Evolutionary conservation across 208 protist genomes (phyloP), one percentile per base, ranked within the genome.

Genomic region (Trypanosoma caninum): DNA sequence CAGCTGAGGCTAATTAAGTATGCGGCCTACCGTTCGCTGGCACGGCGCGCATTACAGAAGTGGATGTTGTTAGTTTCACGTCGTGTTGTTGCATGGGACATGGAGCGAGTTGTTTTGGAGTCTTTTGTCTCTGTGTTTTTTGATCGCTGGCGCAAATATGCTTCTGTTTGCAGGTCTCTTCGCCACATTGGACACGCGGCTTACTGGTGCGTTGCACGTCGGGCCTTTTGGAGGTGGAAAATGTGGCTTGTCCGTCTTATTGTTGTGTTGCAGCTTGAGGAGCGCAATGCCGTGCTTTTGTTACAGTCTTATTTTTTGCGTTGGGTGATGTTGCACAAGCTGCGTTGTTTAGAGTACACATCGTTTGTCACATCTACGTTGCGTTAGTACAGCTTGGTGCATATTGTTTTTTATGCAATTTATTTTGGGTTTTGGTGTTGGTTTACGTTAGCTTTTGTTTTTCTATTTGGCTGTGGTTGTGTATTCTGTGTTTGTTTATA

Each of bases 11-110:
- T 37, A 3, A 34, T 76, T 23, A 46, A 37, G 16, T 48, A 61
- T 20, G 59, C 66, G 44, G 69, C 59, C 0, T 28, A 69, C 22
- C 52, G 58, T 23, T 30, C 14, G 8, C 18, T 82, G 25, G 56
- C 54, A 18, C 28, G 38, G 14, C 8, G 46, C 6, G 31, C 7
- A 13, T 55, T 86, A 23, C 50, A 33, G n/a, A 45, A 30, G 44
- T 82, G 74, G 75, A 63, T 66, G 37, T 56, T 54, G 18, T 74
- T 70, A 67, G 44, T 63, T 35, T 54, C 64, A 14, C 51, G 51
- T 18, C 57, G 54, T 30, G 40, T 56, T 47, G 22, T 66, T 35
- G 50, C 51, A 13, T 55, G 38, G 18, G 25, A 51, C 53, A 41
- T 62, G 41, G 52, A 60, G 45, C 18, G 42, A 34, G 13, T 57